These are phyloP conservation scores for Gracilaria gracilis DNA, from an alignment of 23 red algal genomes.

Conservation along the genomic window DNA sequence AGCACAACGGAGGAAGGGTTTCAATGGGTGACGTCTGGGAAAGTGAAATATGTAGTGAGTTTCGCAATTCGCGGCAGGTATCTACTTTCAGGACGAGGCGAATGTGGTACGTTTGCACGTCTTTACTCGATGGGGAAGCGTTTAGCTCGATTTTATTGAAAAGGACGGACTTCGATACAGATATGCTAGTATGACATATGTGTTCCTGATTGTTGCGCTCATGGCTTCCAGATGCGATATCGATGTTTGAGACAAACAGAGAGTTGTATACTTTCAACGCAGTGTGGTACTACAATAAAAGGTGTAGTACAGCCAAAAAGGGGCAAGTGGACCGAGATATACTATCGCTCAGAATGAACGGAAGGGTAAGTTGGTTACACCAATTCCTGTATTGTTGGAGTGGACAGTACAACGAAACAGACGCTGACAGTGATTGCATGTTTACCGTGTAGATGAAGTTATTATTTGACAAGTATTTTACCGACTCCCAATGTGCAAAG, in stretches of 20 bases:
- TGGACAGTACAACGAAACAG: too few relatives aligned
- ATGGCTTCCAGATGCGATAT: background rate
- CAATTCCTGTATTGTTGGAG: background rate
- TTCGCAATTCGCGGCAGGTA: constrained; percentile 18
- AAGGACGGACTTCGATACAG: too few relatives aligned
- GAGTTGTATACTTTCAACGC: constrained; percentile 18
- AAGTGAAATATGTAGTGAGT: background rate
- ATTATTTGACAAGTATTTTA: background rate
- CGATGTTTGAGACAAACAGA: constrained; percentile 3
- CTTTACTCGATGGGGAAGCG: too few relatives aligned
- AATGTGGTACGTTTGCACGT: background rate
- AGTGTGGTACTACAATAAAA: constrained; percentile 23
- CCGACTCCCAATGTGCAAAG: background rate
- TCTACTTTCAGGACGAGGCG: background rate
- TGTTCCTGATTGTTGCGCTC: background rate
- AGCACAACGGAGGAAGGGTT: background rate
- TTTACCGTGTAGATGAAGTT: background rate
- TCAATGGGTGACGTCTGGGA: background rate
- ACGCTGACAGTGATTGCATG: background rate
- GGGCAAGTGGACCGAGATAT: constrained; percentile 33
- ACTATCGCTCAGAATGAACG: background rate
- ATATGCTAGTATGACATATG: background rate
- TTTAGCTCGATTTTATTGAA: background rate
- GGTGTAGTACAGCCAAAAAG: background rate
- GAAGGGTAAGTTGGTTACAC: background rate